Evolutionary conservation across 495 filamentous ascomycete genomes (phyloP).

Genomic region (Bombardia bombarda): DNA sequence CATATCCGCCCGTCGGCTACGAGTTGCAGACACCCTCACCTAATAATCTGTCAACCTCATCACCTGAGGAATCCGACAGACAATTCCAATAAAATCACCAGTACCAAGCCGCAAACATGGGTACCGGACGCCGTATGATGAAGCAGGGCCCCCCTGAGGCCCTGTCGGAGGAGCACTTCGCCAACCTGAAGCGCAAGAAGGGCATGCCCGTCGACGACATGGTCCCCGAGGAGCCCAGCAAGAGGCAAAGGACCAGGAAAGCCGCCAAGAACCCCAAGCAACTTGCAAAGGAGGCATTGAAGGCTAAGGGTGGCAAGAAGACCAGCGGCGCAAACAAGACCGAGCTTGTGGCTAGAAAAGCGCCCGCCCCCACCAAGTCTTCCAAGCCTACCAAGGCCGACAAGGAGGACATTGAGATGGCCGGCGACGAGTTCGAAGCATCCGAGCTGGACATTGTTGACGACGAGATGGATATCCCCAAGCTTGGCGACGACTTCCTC

Average conservation of each 20-base stretch:
- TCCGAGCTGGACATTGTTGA: conserved; percentile 51
- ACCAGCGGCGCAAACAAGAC: conserved; percentile 26
- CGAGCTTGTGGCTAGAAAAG: conserved; percentile 28
- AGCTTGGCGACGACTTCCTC: conserved; percentile 49
- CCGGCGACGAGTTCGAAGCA: conserved; percentile 28
- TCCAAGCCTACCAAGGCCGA: conserved; percentile 45
- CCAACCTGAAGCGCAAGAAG: conserved; percentile 69
- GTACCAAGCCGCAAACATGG: conserved; percentile 51
- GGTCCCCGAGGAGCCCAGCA: conserved; percentile 33
- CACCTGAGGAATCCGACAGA: no score
- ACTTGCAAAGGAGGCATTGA: conserved; percentile 10
- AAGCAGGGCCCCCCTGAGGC: conserved; percentile 85
- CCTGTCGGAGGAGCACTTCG: conserved; percentile 71
- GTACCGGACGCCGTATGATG: conserved; percentile 81
- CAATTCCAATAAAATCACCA: conserved; percentile 1
- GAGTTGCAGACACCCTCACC: background rate
- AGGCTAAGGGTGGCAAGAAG: conserved; percentile 3
- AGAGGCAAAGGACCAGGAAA: conserved; percentile 59
- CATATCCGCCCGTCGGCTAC: background rate
- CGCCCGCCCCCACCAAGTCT: conserved; percentile 24
- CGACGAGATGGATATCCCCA: conserved; percentile 27
- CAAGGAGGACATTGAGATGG: conserved; percentile 42
- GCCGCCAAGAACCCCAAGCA: conserved; percentile 39
- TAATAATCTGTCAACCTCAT: background rate
- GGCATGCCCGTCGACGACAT: conserved; percentile 45